These are phyloP conservation scores for Kazachstania kunashirensis DNA, from an alignment of 805 yeast species.

Conservation along the genomic window DNA sequence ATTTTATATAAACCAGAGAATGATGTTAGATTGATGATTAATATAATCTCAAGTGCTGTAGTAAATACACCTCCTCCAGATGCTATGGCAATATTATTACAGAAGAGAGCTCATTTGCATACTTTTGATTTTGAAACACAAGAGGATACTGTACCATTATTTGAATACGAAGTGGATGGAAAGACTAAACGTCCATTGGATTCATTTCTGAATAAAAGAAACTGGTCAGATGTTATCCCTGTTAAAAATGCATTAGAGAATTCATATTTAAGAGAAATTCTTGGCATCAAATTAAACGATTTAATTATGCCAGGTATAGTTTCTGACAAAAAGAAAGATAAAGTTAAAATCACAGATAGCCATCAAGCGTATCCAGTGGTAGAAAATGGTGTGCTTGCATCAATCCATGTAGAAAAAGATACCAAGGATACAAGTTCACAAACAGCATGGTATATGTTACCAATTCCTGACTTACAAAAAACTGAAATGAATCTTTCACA, in stretches of 20 bases:
- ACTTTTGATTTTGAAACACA: constrained; percentile 54
- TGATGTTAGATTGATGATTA: constrained; percentile 71
- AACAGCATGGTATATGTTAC: constrained; percentile 56
- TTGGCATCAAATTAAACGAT: constrained; percentile 10
- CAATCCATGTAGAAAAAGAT: constrained; percentile 66
- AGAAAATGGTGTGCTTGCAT: constrained; percentile 50
- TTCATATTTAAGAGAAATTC: constrained; percentile 8
- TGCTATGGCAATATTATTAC: constrained; percentile 66
- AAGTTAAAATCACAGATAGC: constrained; percentile 24
- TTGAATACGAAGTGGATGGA: constrained; percentile 47
- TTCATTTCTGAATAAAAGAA: constrained; percentile 52
- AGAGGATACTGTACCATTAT: constrained; percentile 75
- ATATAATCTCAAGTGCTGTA: constrained; percentile 83
- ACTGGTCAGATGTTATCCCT: constrained; percentile 63
- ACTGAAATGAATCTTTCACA: constrained; percentile 19
- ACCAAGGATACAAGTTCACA: constrained; percentile 37
- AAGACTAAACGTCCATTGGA: constrained; percentile 36
- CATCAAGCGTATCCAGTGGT: constrained; percentile 54
- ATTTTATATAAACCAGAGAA: constrained; percentile 44
- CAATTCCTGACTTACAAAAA: constrained; percentile 51
- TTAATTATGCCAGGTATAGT: constrained; percentile 24
- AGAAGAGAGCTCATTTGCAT: constrained; percentile 60
- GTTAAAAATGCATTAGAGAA: constrained; percentile 31
- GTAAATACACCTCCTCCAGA: constrained; percentile 89
- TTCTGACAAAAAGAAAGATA: constrained; percentile 6